A percentile compares a stretch with the other conserved stretches of the same genome.
phyloP scores from a whole-genome alignment of 768 basidiomycete genomes.

The Xerocomellus dryophilus region DNA sequence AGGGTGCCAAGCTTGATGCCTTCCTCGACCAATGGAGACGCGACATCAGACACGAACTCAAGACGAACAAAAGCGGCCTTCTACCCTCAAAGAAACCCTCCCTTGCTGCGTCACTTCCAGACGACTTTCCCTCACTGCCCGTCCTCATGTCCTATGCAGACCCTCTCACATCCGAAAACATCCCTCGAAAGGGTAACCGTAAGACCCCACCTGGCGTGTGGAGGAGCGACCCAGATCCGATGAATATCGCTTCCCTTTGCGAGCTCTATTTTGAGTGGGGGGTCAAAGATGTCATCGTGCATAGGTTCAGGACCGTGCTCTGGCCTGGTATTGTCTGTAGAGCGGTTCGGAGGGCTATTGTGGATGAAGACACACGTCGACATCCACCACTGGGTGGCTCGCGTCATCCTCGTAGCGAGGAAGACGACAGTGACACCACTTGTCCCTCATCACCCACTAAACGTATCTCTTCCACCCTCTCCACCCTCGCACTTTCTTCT shows the following conservation, averaged over 20 bases:
- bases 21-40: slow-evolving; percentile 67
- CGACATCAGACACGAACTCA: slow-evolving; percentile 59
- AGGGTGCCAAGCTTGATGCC: slow-evolving; percentile 41
- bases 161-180: slow-evolving; percentile 71
- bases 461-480: slow-evolving; percentile 9
- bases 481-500: slow-evolving; percentile 16
- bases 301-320: slow-evolving; percentile 77
- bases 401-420: neutral
- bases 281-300: slow-evolving; percentile 74
- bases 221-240: slow-evolving; percentile 62
- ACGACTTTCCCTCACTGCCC: slow-evolving; percentile 68
- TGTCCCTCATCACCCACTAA: slow-evolving; percentile 18
- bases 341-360: slow-evolving; percentile 60
- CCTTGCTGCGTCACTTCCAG: slow-evolving; percentile 60
- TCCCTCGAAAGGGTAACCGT: slow-evolving; percentile 34
- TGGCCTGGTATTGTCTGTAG: slow-evolving; percentile 76
- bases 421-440: neutral
- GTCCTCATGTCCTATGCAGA: slow-evolving; percentile 75
- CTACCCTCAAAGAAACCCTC: slow-evolving; percentile 63
- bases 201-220: slow-evolving; percentile 41
- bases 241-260: slow-evolving; percentile 71
- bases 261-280: slow-evolving; percentile 95
- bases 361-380: slow-evolving; percentile 44
- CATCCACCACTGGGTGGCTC: neutral
- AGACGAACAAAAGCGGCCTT: slow-evolving; percentile 62